Evolutionary conservation across 2,329 filamentous ascomycete genomes (phyloP), one percentile per base, ranked within the genome.

Genomic region (Epichloe glyceriae): DNA sequence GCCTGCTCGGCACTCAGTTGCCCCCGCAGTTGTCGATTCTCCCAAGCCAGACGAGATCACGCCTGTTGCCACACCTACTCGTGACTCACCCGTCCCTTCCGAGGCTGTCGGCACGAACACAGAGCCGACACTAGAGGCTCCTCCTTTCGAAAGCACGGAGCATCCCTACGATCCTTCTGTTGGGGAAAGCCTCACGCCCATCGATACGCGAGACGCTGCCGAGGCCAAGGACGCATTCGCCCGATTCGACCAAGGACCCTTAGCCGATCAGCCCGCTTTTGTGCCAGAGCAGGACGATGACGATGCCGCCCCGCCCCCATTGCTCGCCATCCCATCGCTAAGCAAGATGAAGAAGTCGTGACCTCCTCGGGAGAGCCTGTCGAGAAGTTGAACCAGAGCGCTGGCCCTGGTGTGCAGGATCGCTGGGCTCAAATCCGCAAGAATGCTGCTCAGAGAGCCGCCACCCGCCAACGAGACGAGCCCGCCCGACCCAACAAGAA

Each of bases 361-460:
- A 17, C 50, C 60, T 11, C 26, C 12, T 19, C 41, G 26, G 17
- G n/a, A 45, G 62, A 51, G 47, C 61, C 53, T 15, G 60, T 65
- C 46, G 66, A 68, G 46, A 62, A 64, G 56, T 65, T 62, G 54
- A 66, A 55, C 52, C 63, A 59, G 48, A 65, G 54, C 49, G 62
- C 65, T 22, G 50, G 64, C 46, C 63, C 64, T 19, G 61, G 66
- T 38, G 66, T 69, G 2, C 67, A 85, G 56, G 90, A 96, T 63
- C 83, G 91, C 50, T 98, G 93, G 93, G 91, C 91, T 1, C 88
- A 95, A 67, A 96, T 97, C 58, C 82, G 90, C 57, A 91, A 90
- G 74, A 96, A 96, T 61, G 93, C 93, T 11, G 89, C 89, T 3
- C 85, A 93, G 54, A 79, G 89, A 53, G 86, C 86, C 37, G 73